A percentile compares a stretch with the other conserved stretches of the same genome.
Conservation (phyloP, 2,329 filamentous ascomycete genomes). For the Epichloe sp. region DNA sequence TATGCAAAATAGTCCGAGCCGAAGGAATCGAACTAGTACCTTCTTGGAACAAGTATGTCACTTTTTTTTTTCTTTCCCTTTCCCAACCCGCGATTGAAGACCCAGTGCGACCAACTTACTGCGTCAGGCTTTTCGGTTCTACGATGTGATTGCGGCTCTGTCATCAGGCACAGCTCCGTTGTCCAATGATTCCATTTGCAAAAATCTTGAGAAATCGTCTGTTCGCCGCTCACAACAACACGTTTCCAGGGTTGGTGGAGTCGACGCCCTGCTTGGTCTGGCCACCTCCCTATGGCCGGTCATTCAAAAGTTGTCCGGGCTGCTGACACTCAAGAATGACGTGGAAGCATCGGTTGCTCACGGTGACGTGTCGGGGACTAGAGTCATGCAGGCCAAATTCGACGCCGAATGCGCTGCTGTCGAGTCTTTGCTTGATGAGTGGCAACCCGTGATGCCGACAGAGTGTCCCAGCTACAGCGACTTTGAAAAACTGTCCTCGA, state of each 20-base stretch:
- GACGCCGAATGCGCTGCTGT: slow-evolving; percentile 40
- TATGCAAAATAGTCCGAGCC: slow-evolving; percentile 35
- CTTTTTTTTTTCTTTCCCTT: no score
- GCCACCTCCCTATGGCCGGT: slow-evolving; percentile 51
- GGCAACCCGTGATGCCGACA: slow-evolving; percentile 38
- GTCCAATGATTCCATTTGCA: slow-evolving; percentile 33
- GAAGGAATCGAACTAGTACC: slow-evolving; percentile 35
- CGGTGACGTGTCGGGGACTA: slow-evolving; percentile 30
- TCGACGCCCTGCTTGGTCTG: slow-evolving; percentile 48
- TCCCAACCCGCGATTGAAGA: neutral
- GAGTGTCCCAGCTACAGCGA: slow-evolving; percentile 10
- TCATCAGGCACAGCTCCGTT: slow-evolving; percentile 47
- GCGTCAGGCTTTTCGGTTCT: slow-evolving; percentile 47
- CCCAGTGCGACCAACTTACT: neutral
- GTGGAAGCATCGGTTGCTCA: slow-evolving; percentile 31
- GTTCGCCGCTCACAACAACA: slow-evolving; percentile 28
- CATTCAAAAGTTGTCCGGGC: slow-evolving; percentile 45
- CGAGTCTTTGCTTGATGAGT: slow-evolving; percentile 39
- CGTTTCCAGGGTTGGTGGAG: slow-evolving; percentile 35
- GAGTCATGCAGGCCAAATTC: slow-evolving; percentile 36
- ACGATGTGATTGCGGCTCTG: slow-evolving; percentile 51
- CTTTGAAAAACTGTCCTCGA: neutral
- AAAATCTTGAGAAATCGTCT: slow-evolving; percentile 32
- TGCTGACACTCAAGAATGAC: slow-evolving; percentile 38
- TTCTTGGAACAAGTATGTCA: slow-evolving; percentile 44